A percentile compares a stretch with the other conserved stretches of the same genome.
These are phyloP conservation scores for Aspergillus texensis DNA, from an alignment of 2,329 filamentous ascomycete species.

Conservation along the genomic window DNA sequence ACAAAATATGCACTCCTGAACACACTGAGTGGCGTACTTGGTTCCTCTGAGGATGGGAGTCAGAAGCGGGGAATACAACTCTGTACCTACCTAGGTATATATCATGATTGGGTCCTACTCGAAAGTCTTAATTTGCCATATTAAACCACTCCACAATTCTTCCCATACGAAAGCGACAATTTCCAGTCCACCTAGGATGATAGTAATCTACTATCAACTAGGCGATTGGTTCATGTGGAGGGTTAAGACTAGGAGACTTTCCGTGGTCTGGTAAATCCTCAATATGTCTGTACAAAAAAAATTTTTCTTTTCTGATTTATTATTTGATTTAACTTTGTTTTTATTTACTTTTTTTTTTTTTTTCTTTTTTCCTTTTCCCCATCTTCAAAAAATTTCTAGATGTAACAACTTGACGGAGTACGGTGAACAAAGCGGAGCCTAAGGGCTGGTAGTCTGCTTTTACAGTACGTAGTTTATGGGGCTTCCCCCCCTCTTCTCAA, in stretches of 20 bases:
- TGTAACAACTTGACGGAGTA: not conserved
- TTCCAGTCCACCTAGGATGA: not conserved
- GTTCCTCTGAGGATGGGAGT: not conserved
- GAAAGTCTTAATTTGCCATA: not conserved
- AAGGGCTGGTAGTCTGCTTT: conserved; percentile 2
- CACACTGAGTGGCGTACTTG: not conserved
- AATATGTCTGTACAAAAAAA: not conserved
- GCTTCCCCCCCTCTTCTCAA: not conserved
- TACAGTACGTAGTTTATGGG: not conserved
- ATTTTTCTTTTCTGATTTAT: not conserved
- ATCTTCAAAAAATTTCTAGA: not conserved
- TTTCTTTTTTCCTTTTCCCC: not conserved
- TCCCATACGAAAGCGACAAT: not conserved
- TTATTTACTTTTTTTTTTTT: not conserved
- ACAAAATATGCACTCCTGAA: not conserved
- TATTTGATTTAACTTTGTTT: not conserved
- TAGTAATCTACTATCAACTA: not conserved
- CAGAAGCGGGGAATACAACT: not conserved
- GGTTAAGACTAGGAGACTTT: not conserved
- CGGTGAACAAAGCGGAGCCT: not conserved
- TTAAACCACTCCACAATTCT: not conserved
- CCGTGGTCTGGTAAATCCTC: not conserved
- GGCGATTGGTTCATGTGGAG: conserved; percentile 5
- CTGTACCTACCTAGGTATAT: not conserved
- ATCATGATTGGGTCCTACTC: not conserved